These are phyloP conservation scores for Centella asiatica DNA, from an alignment of 129 eudicot species.

Conservation along the genomic window DNA sequence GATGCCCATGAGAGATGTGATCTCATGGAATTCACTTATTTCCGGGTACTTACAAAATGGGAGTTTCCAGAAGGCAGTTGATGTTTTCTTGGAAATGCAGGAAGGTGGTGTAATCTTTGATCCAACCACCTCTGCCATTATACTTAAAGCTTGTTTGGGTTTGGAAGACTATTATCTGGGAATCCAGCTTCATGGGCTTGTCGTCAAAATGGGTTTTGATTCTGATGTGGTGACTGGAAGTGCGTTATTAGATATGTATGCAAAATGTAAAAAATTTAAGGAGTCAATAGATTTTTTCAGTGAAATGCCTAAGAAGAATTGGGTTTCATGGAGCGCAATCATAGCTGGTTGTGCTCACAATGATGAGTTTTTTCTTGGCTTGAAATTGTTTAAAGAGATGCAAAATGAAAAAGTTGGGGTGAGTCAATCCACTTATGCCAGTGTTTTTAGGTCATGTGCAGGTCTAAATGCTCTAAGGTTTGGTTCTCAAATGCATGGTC, in stretches of 20 bases:
- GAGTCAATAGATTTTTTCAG: slow-evolving; percentile 45
- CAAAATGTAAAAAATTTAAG: slow-evolving; percentile 51
- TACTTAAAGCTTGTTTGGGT: slow-evolving; percentile 54
- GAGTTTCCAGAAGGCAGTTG: slow-evolving; percentile 32
- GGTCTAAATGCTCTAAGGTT: slow-evolving; percentile 36
- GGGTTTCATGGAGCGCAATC: slow-evolving; percentile 88
- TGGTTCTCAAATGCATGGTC: slow-evolving; percentile 72
- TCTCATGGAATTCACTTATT: slow-evolving; percentile 82
- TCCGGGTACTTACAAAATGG: slow-evolving; percentile 78
- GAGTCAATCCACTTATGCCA: slow-evolving; percentile 72
- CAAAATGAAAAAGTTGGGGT: slow-evolving; percentile 62
- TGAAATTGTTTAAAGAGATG: slow-evolving; percentile 64
- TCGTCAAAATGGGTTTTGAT: slow-evolving; percentile 41
- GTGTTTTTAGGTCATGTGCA: slow-evolving; percentile 67
- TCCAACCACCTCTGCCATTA: slow-evolving; percentile 37
- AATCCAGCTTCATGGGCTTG: slow-evolving; percentile 57
- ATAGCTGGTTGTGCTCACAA: slow-evolving; percentile 75
- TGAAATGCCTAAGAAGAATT: slow-evolving; percentile 63
- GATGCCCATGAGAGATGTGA: slow-evolving; percentile 60
- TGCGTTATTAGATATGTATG: slow-evolving; percentile 85
- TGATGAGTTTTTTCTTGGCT: slow-evolving; percentile 38
- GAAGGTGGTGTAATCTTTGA: slow-evolving; percentile 38
- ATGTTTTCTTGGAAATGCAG: slow-evolving; percentile 40
- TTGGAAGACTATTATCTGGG: slow-evolving; percentile 51
- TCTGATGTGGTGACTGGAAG: slow-evolving; percentile 67